These are phyloP conservation scores for Solanum hybrid DNA, from an alignment of 305 asterid species.

Conservation along the genomic window DNA sequence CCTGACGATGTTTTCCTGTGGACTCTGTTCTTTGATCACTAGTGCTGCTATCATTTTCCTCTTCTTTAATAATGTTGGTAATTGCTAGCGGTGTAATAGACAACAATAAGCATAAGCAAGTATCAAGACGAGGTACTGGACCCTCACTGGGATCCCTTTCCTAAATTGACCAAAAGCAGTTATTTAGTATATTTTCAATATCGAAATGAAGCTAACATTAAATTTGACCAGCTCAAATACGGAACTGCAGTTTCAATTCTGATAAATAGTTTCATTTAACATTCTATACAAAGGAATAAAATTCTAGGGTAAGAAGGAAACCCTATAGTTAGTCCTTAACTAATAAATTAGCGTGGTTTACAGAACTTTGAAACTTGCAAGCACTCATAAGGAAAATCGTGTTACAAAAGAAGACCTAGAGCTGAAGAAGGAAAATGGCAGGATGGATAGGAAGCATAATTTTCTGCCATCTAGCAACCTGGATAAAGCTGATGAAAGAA, in stretches of 20 bases:
- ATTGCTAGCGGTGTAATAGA: slow-evolving; percentile 21
- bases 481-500: neutral
- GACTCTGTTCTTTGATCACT: slow-evolving; percentile 2
- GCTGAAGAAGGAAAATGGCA: neutral
- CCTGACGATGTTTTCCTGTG: slow-evolving; percentile 8
- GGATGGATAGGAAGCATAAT: neutral
- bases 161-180: neutral
- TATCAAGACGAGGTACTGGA: slow-evolving; percentile 24
- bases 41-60: neutral
- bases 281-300: neutral
- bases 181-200: neutral
- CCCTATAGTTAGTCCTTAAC: neutral
- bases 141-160: slow-evolving; percentile 24
- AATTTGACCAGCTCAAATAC: neutral
- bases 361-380: neutral
- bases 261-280: neutral
- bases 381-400: neutral
- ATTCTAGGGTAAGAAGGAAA: neutral
- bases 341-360: neutral
- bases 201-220: neutral
- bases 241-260: neutral
- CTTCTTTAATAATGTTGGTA: slow-evolving; percentile 11
- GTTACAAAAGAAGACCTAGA: neutral
- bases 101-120: slow-evolving; percentile 16
- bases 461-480: neutral